phyloP scores from a whole-genome alignment of 495 filamentous ascomycete genomes.

The Venustampulla echinocandica region DNA sequence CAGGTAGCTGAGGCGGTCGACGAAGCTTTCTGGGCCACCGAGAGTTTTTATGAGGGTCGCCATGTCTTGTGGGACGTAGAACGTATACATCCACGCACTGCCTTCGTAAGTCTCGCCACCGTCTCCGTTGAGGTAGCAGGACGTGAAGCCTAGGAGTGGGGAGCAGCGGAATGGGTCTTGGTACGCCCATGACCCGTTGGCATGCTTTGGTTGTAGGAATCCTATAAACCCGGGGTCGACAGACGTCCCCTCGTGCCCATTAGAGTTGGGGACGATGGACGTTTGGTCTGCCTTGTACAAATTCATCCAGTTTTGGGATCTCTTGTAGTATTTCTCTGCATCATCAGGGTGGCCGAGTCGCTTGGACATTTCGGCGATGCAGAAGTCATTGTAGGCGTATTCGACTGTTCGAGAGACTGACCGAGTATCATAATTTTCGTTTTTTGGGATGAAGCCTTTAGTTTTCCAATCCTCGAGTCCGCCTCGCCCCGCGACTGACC shows the following conservation, averaged over 20 bases:
- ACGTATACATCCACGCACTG: slow-evolving; percentile 63
- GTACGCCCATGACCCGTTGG: slow-evolving; percentile 57
- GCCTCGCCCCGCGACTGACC: slow-evolving; percentile 63
- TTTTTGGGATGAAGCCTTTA: slow-evolving; percentile 59
- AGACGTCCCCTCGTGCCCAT: slow-evolving; percentile 1
- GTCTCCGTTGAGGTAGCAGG: slow-evolving; percentile 53
- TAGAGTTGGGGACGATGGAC: slow-evolving; percentile 47
- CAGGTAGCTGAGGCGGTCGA: slow-evolving; percentile 53
- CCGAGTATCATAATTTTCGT: slow-evolving; percentile 63
- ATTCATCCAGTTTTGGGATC: slow-evolving; percentile 59
- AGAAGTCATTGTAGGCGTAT: slow-evolving; percentile 73
- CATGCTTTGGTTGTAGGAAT: slow-evolving; percentile 50
- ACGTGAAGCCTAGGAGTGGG: slow-evolving; percentile 27
- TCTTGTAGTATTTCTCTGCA: slow-evolving; percentile 50
- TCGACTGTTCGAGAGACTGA: slow-evolving; percentile 65
- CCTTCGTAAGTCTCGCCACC: slow-evolving; percentile 65
- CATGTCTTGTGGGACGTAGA: slow-evolving; percentile 67
- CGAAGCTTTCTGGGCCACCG: slow-evolving; percentile 50
- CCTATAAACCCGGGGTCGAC: slow-evolving; percentile 53
- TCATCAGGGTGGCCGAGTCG: slow-evolving; percentile 44
- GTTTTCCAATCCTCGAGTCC: slow-evolving; percentile 60
- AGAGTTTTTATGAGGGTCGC: slow-evolving; percentile 49
- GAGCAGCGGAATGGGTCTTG: slow-evolving; percentile 64
- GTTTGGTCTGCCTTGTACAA: slow-evolving; percentile 57
- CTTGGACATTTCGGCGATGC: slow-evolving; percentile 56